Conservation (phyloP, 1,139 yeast genomes). For the Geotrichum reessii region DNA sequence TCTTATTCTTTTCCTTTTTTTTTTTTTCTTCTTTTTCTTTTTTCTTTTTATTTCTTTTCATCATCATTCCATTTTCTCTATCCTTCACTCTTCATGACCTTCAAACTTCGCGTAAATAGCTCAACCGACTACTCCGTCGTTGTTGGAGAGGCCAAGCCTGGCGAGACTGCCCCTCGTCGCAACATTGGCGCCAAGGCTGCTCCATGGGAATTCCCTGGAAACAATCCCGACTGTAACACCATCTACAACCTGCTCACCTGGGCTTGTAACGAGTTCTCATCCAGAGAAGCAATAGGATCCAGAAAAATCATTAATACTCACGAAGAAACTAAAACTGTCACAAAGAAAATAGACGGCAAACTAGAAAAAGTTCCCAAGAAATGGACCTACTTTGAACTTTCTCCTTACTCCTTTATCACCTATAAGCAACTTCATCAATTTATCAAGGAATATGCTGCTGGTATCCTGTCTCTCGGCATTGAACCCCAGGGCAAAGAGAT, state of each 20-base stretch:
- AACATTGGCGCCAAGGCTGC: constrained; percentile 55
- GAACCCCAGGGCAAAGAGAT: constrained; percentile 55
- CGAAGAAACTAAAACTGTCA: constrained; percentile 66
- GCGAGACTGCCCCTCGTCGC: constrained; percentile 92
- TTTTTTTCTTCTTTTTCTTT: background rate
- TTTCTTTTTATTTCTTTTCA: background rate
- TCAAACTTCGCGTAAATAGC: background rate
- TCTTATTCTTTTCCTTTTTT: background rate
- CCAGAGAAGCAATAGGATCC: constrained; percentile 64
- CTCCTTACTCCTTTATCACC: constrained; percentile 61
- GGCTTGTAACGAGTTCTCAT: constrained; percentile 54
- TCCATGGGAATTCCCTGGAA: constrained; percentile 35
- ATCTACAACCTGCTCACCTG: constrained; percentile 66
- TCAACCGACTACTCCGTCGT: constrained; percentile 41
- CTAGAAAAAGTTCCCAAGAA: constrained; percentile 66
- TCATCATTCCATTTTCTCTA: background rate
- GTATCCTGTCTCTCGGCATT: constrained; percentile 70
- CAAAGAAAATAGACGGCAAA: constrained; percentile 74
- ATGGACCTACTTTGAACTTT: constrained; percentile 80
- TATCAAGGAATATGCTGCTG: constrained; percentile 61
- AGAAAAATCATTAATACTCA: constrained; percentile 71
- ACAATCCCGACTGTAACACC: constrained; percentile 42
- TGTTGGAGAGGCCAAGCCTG: constrained; percentile 74
- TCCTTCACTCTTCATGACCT: background rate
- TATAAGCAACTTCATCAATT: constrained; percentile 52